Percentiles rank a stretch among this genome's conserved stretches.
These are phyloP conservation scores for Coelastrella sp. DNA, from an alignment of 139 green algal species.

Conservation along the genomic window DNA sequence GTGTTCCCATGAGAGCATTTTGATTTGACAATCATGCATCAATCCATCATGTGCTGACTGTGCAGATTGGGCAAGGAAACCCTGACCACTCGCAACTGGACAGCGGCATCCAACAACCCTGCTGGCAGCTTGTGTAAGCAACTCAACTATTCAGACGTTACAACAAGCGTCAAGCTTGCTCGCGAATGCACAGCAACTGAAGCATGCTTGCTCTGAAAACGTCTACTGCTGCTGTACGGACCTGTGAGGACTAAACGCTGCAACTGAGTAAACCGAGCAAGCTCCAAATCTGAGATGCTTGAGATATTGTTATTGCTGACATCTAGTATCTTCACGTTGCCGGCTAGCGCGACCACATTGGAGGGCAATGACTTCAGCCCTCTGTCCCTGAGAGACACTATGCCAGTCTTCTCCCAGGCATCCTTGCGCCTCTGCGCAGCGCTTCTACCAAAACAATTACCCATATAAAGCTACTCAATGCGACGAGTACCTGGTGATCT, in stretches of 20 bases:
- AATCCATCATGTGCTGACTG: too few relatives aligned
- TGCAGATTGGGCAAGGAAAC: too few relatives aligned
- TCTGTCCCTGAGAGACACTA: constrained; percentile 21
- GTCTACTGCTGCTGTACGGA: not conserved
- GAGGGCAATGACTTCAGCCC: constrained; percentile 2
- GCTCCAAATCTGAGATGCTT: not conserved
- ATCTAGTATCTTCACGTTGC: constrained; percentile 7
- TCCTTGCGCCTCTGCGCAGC: not conserved
- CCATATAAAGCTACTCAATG: not conserved
- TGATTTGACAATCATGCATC: too few relatives aligned
- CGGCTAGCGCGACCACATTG: not conserved
- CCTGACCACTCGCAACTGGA: too few relatives aligned
- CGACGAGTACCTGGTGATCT: too few relatives aligned
- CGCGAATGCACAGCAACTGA: too few relatives aligned
- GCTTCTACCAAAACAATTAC: constrained; percentile 19
- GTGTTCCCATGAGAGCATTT: too few relatives aligned
- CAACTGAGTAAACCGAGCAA: not conserved
- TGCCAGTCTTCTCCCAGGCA: constrained; percentile 35
- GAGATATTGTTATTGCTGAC: constrained; percentile 7
- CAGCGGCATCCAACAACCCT: too few relatives aligned
- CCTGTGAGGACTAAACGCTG: constrained; percentile 40
- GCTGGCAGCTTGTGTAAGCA: too few relatives aligned
- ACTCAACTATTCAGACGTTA: too few relatives aligned
- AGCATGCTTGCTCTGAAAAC: too few relatives aligned
- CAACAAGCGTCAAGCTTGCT: too few relatives aligned